A percentile compares a stretch with the other conserved stretches of the same genome.
These are phyloP conservation scores for Ophiostoma montium DNA, from an alignment of 2,329 filamentous ascomycete species.

Conservation along the genomic window DNA sequence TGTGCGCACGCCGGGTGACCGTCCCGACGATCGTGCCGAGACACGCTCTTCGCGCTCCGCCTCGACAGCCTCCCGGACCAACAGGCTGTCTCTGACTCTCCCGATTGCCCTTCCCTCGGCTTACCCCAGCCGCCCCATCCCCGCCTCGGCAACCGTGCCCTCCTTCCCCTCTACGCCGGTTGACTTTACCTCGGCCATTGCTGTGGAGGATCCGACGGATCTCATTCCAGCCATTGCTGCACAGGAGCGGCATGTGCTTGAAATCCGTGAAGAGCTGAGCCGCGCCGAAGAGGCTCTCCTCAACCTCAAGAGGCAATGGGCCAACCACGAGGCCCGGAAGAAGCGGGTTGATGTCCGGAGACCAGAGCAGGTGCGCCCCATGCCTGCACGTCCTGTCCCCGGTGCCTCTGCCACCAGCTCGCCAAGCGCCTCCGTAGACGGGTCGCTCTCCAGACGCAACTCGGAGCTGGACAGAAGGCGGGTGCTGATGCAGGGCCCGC, in stretches of 20 bases:
- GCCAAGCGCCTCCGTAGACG: background rate
- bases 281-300: conserved; percentile 67
- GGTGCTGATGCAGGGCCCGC: conserved; percentile 35
- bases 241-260: conserved; percentile 80
- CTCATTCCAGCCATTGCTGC: conserved; percentile 84
- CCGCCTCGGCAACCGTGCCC: conserved; percentile 26
- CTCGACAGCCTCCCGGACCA: conserved; percentile 39
- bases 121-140: conserved; percentile 36
- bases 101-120: conserved; percentile 43
- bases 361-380: conserved; percentile 42
- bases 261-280: conserved; percentile 77
- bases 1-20: background rate
- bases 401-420: conserved; percentile 1
- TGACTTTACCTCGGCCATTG: conserved; percentile 26
- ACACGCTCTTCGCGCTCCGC: conserved; percentile 36
- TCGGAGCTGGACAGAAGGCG: conserved; percentile 61
- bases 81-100: conserved; percentile 46
- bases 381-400: conserved; percentile 12
- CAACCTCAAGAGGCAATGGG: conserved; percentile 72
- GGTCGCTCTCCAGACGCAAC: conserved; percentile 25
- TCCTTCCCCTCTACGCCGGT: conserved; percentile 38
- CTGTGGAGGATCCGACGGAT: conserved; percentile 42
- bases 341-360: conserved; percentile 58
- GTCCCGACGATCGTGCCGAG: conserved; percentile 23
- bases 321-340: conserved; percentile 58